Conservation (phyloP, 2,329 filamentous ascomycete genomes). For the Hysterium pulicare region DNA sequence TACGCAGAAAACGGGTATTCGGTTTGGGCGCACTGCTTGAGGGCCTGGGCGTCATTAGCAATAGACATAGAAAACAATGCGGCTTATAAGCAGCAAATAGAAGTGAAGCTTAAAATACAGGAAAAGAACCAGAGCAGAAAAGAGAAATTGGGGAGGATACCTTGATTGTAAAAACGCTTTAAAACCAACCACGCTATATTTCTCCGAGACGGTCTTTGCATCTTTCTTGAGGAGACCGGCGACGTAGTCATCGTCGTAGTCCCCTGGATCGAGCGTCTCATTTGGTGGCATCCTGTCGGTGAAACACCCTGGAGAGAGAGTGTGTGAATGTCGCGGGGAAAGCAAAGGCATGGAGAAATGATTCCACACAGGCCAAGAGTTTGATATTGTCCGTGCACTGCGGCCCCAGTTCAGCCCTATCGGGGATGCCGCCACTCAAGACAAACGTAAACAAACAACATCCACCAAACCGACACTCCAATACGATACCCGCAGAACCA, state of each 20-base stretch:
- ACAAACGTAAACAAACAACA: constrained; percentile 27
- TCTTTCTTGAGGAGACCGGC: constrained; percentile 76
- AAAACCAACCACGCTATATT: constrained; percentile 71
- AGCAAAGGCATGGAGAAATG: too few relatives aligned
- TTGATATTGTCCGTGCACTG: too few relatives aligned
- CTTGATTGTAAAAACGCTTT: constrained; percentile 56
- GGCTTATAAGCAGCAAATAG: not conserved
- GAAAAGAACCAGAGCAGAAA: not conserved
- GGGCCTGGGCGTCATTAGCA: constrained; percentile 47
- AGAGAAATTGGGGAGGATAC: not conserved
- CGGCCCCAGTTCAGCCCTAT: too few relatives aligned
- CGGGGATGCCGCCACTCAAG: too few relatives aligned
- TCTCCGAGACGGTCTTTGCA: constrained; percentile 68
- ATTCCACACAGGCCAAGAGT: too few relatives aligned
- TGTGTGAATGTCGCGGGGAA: too few relatives aligned
- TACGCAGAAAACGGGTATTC: constrained; percentile 83
- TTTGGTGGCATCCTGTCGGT: not conserved
- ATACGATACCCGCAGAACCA: not conserved
- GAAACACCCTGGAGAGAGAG: not conserved
- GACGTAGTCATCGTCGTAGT: constrained; percentile 68
- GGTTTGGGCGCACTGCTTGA: constrained; percentile 72
- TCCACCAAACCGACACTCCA: constrained; percentile 8
- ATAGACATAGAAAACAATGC: too few relatives aligned
- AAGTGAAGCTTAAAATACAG: not conserved
- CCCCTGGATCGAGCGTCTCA: constrained; percentile 1